phyloP scores from a whole-genome alignment of 768 basidiomycete genomes.

The Multifurca ochricompacta region DNA sequence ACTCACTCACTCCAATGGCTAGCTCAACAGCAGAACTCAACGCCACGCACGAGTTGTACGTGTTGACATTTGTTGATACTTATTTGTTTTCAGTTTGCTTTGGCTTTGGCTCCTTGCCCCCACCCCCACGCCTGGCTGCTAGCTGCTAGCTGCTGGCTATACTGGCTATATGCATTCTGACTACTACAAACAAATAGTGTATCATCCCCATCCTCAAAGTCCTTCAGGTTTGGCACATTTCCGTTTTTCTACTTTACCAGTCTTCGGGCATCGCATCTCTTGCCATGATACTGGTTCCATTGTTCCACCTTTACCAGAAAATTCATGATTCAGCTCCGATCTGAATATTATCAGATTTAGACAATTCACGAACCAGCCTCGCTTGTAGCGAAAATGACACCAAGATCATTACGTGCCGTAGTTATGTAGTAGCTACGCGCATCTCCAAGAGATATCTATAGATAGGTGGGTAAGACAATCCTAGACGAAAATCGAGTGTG shows the following conservation, averaged over 20 bases:
- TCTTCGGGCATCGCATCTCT: constrained; percentile 83
- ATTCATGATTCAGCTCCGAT: neutral
- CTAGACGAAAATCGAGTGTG: neutral
- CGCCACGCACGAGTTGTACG: constrained; percentile 22
- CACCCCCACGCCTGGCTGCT: no score
- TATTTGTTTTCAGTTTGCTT: constrained; percentile 3
- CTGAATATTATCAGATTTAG: neutral
- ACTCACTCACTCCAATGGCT: no score
- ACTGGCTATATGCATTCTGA: neutral
- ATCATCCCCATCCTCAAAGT: constrained; percentile 22
- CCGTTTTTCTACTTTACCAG: constrained; percentile 69
- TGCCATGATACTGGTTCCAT: constrained; percentile 87
- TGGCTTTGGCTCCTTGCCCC: no score
- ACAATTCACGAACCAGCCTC: constrained; percentile 64
- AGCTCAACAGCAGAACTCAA: constrained; percentile 17
- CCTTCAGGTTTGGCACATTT: constrained; percentile 84
- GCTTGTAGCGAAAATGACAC: constrained; percentile 85
- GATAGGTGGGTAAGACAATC: neutral
- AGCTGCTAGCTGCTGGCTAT: neutral
- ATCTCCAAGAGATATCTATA: constrained; percentile 84
- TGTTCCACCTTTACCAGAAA: constrained; percentile 47
- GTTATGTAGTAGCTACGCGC: constrained; percentile 88
- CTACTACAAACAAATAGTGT: neutral
- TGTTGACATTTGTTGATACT: constrained; percentile 12
- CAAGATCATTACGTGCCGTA: constrained; percentile 83